These are phyloP conservation scores for Kodamaea ohmeri DNA, from an alignment of 1,139 yeast species.

Conservation along the genomic window DNA sequence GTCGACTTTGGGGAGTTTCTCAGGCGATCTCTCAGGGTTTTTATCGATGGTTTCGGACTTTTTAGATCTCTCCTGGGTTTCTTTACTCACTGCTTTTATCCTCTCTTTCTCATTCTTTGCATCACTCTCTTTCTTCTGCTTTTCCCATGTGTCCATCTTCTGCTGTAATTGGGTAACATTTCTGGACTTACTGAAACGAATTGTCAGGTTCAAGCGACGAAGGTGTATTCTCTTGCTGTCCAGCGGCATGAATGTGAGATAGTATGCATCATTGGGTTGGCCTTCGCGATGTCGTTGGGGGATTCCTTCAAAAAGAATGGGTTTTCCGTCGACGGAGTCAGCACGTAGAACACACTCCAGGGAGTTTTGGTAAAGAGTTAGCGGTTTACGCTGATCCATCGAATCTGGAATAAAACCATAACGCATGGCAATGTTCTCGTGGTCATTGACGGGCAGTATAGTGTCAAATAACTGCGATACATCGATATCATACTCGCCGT, in stretches of 20 bases:
- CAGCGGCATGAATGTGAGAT: slow-evolving; percentile 24
- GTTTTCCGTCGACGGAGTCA: slow-evolving; percentile 22
- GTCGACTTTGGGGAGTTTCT: no score
- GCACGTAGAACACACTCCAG: slow-evolving; percentile 36
- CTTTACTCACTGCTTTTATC: slow-evolving; percentile 1
- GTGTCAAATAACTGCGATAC: slow-evolving; percentile 26
- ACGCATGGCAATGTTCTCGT: slow-evolving; percentile 34
- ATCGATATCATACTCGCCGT: slow-evolving; percentile 49
- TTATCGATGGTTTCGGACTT: neutral
- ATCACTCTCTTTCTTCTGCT: slow-evolving; percentile 9
- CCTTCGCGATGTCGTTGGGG: slow-evolving; percentile 29
- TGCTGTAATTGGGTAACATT: slow-evolving; percentile 25
- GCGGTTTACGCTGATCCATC: slow-evolving; percentile 37
- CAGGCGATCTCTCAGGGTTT: no score
- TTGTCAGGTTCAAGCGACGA: slow-evolving; percentile 30
- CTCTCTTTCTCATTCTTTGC: slow-evolving; percentile 5
- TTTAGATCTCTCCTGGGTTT: neutral
- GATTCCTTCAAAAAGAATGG: slow-evolving; percentile 41
- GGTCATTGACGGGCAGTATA: slow-evolving; percentile 15
- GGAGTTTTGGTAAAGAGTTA: slow-evolving; percentile 36
- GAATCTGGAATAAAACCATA: slow-evolving; percentile 46
- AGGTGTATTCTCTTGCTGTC: slow-evolving; percentile 20
- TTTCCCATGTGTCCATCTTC: slow-evolving; percentile 16
- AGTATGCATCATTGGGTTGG: slow-evolving; percentile 30
- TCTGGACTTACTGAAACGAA: slow-evolving; percentile 38